Percentiles rank a stretch among this genome's conserved stretches.
Evolutionary conservation across 1,284 basidiomycete genomes (phyloP).

Genomic region (Tylopilus sp.): DNA sequence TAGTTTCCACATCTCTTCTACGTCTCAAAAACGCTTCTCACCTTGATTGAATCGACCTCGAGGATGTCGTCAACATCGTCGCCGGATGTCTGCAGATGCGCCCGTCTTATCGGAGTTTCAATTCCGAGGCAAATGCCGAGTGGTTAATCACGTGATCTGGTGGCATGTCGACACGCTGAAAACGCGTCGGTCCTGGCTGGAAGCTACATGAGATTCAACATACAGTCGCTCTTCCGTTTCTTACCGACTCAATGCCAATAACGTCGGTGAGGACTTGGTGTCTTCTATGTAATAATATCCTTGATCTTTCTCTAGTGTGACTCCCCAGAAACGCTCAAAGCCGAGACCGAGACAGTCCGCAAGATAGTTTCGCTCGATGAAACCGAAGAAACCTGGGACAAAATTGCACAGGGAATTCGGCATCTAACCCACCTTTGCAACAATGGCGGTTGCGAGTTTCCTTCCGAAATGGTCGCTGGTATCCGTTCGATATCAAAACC

Average conservation of each 20-base stretch:
- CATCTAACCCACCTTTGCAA: constrained; percentile 55
- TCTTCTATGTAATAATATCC: too few relatives aligned
- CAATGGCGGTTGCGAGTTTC: constrained; percentile 53
- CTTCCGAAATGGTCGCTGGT: constrained; percentile 50
- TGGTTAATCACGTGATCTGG: constrained; percentile 23
- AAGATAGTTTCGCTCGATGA: constrained; percentile 54
- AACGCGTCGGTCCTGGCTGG: constrained; percentile 21
- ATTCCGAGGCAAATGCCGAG: constrained; percentile 24
- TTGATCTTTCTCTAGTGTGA: constrained; percentile 30
- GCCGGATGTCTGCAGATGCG: not conserved
- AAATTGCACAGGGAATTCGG: constrained; percentile 55
- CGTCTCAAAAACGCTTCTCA: constrained; percentile 17
- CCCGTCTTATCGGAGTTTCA: constrained; percentile 24
- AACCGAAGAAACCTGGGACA: constrained; percentile 82
- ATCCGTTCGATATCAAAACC: constrained; percentile 56
- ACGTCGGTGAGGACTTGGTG: constrained; percentile 20
- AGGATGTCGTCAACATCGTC: constrained; percentile 17
- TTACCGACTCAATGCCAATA: constrained; percentile 28
- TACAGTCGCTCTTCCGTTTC: not conserved
- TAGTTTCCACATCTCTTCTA: not conserved
- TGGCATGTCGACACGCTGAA: constrained; percentile 20
- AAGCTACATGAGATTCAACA: constrained; percentile 20
- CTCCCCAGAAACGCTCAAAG: constrained; percentile 35
- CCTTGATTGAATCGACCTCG: constrained; percentile 24
- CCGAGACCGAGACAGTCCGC: constrained; percentile 43